Conservation (phyloP, 208 protist genomes). For the Vickermania ingenoplastis region DNA sequence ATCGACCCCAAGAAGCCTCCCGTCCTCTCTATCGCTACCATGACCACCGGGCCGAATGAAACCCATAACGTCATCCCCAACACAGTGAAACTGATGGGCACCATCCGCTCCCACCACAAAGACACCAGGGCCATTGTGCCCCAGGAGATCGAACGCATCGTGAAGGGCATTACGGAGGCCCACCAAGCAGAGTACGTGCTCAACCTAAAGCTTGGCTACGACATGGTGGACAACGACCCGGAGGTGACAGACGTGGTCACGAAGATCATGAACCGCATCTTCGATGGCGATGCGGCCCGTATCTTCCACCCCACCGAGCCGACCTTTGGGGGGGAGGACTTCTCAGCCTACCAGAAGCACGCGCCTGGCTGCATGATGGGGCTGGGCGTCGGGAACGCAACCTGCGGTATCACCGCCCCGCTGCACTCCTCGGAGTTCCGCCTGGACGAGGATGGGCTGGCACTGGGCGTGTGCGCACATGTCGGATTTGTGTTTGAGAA, state of each 20-base stretch:
- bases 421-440: slow-evolving; percentile 40
- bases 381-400: slow-evolving; percentile 28
- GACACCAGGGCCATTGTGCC: slow-evolving; percentile 49
- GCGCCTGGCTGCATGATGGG: slow-evolving; percentile 32
- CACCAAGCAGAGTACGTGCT: slow-evolving; percentile 49
- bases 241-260: slow-evolving; percentile 30
- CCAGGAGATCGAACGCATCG: slow-evolving; percentile 53
- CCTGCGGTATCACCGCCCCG: slow-evolving; percentile 12
- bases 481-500: slow-evolving; percentile 36
- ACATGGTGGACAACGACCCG: slow-evolving; percentile 54
- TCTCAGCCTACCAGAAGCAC: slow-evolving; percentile 29
- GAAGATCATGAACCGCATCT: slow-evolving; percentile 13
- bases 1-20: slow-evolving; percentile 46
- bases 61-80: slow-evolving; percentile 75
- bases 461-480: slow-evolving; percentile 27
- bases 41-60: slow-evolving; percentile 33
- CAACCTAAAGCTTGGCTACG: slow-evolving; percentile 30
- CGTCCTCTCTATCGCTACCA: slow-evolving; percentile 54
- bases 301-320: slow-evolving; percentile 15
- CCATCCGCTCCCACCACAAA: slow-evolving; percentile 56
- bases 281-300: slow-evolving; percentile 18
- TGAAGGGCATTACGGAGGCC: slow-evolving; percentile 48
- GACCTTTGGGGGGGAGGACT: slow-evolving; percentile 36
- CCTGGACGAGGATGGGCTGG: slow-evolving; percentile 32
- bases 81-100: slow-evolving; percentile 52